Conservation (phyloP, 176 grass and related monocot genomes). For the Bothriochloa decipiens region DNA sequence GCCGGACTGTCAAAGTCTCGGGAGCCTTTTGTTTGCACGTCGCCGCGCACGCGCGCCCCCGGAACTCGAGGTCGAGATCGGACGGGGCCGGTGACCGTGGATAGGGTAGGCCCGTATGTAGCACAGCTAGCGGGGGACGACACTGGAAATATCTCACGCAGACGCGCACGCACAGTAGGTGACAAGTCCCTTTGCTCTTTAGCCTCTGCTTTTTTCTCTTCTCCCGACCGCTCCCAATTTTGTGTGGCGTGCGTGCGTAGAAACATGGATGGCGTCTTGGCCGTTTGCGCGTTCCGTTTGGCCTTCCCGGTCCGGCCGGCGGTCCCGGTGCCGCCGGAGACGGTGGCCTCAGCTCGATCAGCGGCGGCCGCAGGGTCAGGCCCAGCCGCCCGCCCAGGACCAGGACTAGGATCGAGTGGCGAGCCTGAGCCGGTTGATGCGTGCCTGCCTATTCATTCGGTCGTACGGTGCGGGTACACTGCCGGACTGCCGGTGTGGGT, state of each 20-base stretch:
- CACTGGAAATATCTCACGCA: slow-evolving; percentile 49
- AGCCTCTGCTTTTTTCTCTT: neutral
- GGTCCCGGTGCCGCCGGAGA: too few species aligned
- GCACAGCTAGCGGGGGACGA: neutral
- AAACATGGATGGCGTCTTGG: neutral
- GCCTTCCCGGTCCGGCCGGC: neutral
- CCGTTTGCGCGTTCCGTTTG: slow-evolving; percentile 12
- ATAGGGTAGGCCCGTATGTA: neutral
- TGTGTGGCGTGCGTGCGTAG: slow-evolving; percentile 13
- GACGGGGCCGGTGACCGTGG: neutral
- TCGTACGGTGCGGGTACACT: slow-evolving; percentile 16
- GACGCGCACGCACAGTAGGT: slow-evolving; percentile 20
- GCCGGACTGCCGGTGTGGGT: neutral
- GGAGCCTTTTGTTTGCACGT: neutral
- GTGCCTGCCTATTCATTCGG: neutral
- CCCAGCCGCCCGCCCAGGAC: too few species aligned
- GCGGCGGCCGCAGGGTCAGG: too few species aligned
- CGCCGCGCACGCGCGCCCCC: neutral
- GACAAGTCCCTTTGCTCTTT: slow-evolving; percentile 51
- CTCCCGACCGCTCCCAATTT: neutral
- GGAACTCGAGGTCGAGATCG: neutral
- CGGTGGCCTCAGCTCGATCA: too few species aligned
- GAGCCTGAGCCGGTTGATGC: neutral
- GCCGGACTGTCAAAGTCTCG: neutral
- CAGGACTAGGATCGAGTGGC: neutral